Evolutionary conservation across 345 rosid species (phyloP), one percentile per base, ranked within the genome.

Genomic region (Corchorus olitorius): DNA sequence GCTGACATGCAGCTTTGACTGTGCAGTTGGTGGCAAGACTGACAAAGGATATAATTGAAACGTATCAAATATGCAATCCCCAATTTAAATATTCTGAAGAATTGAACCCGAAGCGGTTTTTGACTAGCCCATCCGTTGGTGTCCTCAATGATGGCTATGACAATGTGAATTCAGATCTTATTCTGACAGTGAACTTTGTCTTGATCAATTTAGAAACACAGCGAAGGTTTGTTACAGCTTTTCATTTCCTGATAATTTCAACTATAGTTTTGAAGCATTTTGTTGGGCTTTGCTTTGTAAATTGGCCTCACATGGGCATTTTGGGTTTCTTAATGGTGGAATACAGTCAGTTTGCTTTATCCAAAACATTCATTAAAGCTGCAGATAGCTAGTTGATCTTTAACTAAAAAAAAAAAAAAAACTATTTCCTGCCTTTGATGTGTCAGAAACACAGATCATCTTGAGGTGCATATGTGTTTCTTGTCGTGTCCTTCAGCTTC

Each of bases 81-180:
- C 89, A 87, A 69, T 94, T 97, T 82, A 94, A 87, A 77, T 97
- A 89, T 89, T 90, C 93, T 67, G 97, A 93, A 83, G 97, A 92
- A 79, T 81, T 94, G 79, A 93, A 92, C 85, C 98, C 97, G 39
- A 97, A 94, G 90, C 90, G 97, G 77, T 97, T 89, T 86, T 86
- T 97, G 89, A 97, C 98, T 70, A 92, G 89, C 83, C 99, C 99
- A 60, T 89, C 99, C 50, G 86, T 79, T 83, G 98, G 98, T 79
- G 93, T 90, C 73, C 93, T 84, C 82, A 97, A 97, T 78, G 98
- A 92, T 83, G 98, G 99, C 79, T 87, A 78, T 83, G 99, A 94
- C 85, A 97, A 97, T 84, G 92, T 82, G 82, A 92, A 94, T 83
- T 94, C 97, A 6, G 99, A 97, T 83, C 97, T 97, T 69, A 94